These are phyloP conservation scores for Dalbergia cultrata DNA, from an alignment of 306 rosid genomes.

Conservation along the genomic window DNA sequence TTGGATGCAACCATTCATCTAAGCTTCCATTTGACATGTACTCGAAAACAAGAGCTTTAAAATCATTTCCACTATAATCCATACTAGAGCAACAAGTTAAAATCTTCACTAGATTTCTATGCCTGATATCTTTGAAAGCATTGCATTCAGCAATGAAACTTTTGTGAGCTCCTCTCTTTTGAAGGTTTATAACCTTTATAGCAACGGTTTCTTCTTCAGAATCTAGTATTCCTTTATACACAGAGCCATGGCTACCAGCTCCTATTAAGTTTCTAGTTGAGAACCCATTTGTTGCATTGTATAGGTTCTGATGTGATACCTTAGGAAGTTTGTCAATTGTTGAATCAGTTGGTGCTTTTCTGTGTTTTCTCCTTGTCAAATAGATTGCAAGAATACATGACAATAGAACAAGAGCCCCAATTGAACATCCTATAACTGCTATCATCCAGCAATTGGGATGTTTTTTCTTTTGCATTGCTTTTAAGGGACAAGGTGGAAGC, in stretches of 20 bases:
- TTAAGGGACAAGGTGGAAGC: slow-evolving; percentile 27
- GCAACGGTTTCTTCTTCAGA: not conserved
- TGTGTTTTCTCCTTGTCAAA: not conserved
- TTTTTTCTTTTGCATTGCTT: slow-evolving; percentile 3
- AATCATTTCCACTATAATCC: too few relatives aligned
- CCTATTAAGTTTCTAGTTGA: slow-evolving; percentile 43
- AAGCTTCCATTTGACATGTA: too few relatives aligned
- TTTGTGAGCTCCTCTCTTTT: too few relatives aligned
- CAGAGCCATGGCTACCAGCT: slow-evolving; percentile 45
- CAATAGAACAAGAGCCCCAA: not conserved
- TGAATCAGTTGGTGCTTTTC: not conserved
- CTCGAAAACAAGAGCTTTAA: too few relatives aligned
- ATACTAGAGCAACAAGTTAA: too few relatives aligned
- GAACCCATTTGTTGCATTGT: slow-evolving; percentile 44
- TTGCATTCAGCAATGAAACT: too few relatives aligned
- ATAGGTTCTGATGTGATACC: slow-evolving; percentile 45
- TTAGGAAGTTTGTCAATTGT: not conserved
- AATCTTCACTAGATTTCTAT: too few relatives aligned
- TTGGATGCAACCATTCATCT: too few relatives aligned
- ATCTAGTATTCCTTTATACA: slow-evolving; percentile 37
- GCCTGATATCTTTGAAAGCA: too few relatives aligned
- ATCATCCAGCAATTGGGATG: not conserved
- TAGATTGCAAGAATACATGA: not conserved
- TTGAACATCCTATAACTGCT: not conserved
- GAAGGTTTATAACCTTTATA: too few relatives aligned